Percentiles rank a stretch among this genome's conserved stretches.
phyloP scores from a whole-genome alignment of 2,329 filamentous ascomycete species.

The Monosporascus sp. region DNA sequence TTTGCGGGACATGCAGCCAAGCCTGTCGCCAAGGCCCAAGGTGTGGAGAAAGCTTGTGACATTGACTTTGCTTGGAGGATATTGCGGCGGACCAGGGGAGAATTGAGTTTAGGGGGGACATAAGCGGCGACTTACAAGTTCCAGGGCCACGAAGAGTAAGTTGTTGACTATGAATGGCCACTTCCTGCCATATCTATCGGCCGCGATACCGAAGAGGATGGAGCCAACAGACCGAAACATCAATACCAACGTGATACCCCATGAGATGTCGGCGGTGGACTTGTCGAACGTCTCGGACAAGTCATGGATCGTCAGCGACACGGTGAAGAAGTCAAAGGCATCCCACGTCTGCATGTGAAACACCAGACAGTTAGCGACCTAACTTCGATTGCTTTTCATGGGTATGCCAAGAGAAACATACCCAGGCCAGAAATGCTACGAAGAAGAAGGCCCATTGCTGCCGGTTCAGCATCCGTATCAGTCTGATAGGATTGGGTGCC shows the following conservation, averaged over 20 bases:
- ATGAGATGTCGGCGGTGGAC: conserved; percentile 54
- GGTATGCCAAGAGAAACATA: conserved; percentile 22
- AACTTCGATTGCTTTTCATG: background rate
- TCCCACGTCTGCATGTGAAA: conserved; percentile 48
- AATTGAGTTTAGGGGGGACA: conserved; percentile 1
- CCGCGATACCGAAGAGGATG: conserved; percentile 47
- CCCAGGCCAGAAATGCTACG: conserved; percentile 53
- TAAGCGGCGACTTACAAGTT: conserved; percentile 50
- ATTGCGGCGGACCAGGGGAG: conserved; percentile 1
- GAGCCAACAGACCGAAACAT: conserved; percentile 56
- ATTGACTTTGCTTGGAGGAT: no score
- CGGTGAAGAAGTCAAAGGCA: conserved; percentile 63
- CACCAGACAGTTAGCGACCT: background rate
- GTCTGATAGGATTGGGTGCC: conserved; percentile 46
- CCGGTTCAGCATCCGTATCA: conserved; percentile 42
- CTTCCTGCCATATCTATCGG: conserved; percentile 54
- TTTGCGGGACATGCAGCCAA: background rate
- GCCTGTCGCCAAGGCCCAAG: no score
- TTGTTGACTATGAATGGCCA: conserved; percentile 77
- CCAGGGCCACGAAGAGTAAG: conserved; percentile 64
- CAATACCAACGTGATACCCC: conserved; percentile 59
- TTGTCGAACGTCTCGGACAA: conserved; percentile 48
- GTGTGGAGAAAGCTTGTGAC: no score
- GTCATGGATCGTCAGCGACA: conserved; percentile 52
- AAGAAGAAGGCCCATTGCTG: conserved; percentile 52